phyloP scores from a whole-genome alignment of 2,329 filamentous ascomycete genomes.

The Cytospora mali region DNA sequence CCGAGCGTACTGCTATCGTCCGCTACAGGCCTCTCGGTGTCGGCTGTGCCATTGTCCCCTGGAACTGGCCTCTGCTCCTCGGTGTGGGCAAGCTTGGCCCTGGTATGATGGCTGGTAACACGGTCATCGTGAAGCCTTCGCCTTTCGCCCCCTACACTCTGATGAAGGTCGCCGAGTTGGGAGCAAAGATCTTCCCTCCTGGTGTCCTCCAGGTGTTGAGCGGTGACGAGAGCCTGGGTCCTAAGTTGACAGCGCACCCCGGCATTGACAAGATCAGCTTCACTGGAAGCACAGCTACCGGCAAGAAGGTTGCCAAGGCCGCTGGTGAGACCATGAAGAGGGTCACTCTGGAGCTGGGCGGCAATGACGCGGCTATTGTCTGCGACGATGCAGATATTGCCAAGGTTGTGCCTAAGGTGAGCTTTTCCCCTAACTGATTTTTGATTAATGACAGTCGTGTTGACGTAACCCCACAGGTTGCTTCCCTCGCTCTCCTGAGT shows the following conservation, averaged over 20 bases:
- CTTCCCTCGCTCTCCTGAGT: slow-evolving; percentile 56
- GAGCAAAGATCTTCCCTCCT: slow-evolving; percentile 58
- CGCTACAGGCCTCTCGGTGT: slow-evolving; percentile 41
- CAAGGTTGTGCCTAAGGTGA: slow-evolving; percentile 36
- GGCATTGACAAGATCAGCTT: slow-evolving; percentile 65
- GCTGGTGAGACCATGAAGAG: slow-evolving; percentile 49
- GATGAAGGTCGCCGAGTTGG: slow-evolving; percentile 64
- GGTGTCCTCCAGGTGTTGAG: slow-evolving; percentile 65
- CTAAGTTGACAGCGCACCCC: slow-evolving; percentile 60
- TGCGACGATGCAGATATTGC: slow-evolving; percentile 48
- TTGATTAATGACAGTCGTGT: not conserved
- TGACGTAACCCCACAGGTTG: slow-evolving; percentile 35
- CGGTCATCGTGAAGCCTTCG: slow-evolving; percentile 59
- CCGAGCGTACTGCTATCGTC: slow-evolving; percentile 17
- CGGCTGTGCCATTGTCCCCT: slow-evolving; percentile 51
- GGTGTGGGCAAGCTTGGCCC: slow-evolving; percentile 53
- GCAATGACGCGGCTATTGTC: slow-evolving; percentile 43
- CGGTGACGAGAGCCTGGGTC: slow-evolving; percentile 63
- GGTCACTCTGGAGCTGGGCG: slow-evolving; percentile 49
- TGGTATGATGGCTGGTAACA: slow-evolving; percentile 54
- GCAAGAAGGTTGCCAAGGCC: slow-evolving; percentile 45
- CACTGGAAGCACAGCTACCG: slow-evolving; percentile 54
- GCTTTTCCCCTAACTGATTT: not conserved
- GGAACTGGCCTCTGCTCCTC: slow-evolving; percentile 43
- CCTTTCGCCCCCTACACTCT: slow-evolving; percentile 60